These are phyloP conservation scores for Apostasia ramifera DNA, from an alignment of 106 monocot genomes.

Conservation along the genomic window DNA sequence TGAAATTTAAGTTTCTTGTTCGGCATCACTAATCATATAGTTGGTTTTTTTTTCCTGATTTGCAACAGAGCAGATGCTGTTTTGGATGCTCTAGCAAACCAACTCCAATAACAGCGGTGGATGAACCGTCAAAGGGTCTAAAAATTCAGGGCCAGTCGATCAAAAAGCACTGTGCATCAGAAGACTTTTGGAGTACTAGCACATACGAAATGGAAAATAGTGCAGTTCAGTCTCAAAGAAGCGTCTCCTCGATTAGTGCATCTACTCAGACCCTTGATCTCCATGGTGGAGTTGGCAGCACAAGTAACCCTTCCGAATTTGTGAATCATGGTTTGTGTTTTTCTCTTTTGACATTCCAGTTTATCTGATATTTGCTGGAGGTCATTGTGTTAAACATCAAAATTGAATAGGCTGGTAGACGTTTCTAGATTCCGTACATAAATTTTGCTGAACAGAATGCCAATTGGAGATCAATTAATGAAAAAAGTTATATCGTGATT, in stretches of 20 bases:
- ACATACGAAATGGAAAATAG: conserved; percentile 91
- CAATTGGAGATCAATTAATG: no score
- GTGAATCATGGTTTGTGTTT: conserved; percentile 74
- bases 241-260: conserved; percentile 83
- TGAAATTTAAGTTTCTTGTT: not conserved
- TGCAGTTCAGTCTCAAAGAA: conserved; percentile 75
- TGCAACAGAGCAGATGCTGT: conserved; percentile 98
- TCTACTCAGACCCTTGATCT: conserved; percentile 45
- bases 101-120: conserved; percentile 80
- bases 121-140: conserved; percentile 84
- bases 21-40: conserved; percentile 32
- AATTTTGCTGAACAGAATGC: no score
- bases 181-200: conserved; percentile 94
- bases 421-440: no score
- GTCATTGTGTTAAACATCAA: no score
- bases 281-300: conserved; percentile 46
- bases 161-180: conserved; percentile 46
- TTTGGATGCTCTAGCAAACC: conserved; percentile 83
- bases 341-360: not conserved
- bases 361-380: no score
- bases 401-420: no score
- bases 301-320: conserved; percentile 53
- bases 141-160: conserved; percentile 70
- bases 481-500: no score
- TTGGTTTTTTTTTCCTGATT: conserved; percentile 47